A percentile compares a stretch with the other conserved stretches of the same genome.
Evolutionary conservation across 2,329 filamentous ascomycete genomes (phyloP).

Genomic region (Parastagonospora avenae): DNA sequence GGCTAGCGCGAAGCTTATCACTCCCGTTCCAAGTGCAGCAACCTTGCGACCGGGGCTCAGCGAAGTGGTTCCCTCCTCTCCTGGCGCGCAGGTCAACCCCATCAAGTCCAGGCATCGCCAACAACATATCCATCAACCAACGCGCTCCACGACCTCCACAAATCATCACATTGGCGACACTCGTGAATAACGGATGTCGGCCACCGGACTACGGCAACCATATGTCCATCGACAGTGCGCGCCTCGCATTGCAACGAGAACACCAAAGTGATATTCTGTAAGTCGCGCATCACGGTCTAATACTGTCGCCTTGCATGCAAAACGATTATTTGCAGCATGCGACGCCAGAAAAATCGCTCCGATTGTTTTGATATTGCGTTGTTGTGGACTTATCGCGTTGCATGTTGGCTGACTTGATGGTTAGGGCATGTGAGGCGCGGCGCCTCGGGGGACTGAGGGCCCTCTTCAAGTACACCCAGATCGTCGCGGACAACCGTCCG

Average conservation of each 20-base stretch:
- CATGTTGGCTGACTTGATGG: conserved; percentile 6
- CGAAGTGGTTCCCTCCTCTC: conserved; percentile 23
- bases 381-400: conserved; percentile 44
- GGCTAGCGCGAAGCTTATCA: conserved; percentile 34
- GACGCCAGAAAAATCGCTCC: conserved; percentile 48
- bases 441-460: conserved; percentile 91
- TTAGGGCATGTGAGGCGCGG: conserved; percentile 66
- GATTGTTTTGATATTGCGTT: conserved; percentile 42
- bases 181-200: conserved; percentile 56
- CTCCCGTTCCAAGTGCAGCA: conserved; percentile 11
- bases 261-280: conserved; percentile 53
- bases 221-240: conserved; percentile 56
- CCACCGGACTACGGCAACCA: conserved; percentile 46
- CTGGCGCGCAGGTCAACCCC: conserved; percentile 26
- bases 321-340: conserved; percentile 37
- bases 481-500: conserved; percentile 60
- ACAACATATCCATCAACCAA: conserved; percentile 44
- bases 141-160: conserved; percentile 32
- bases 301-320: conserved; percentile 38
- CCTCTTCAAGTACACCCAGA: conserved; percentile 76
- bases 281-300: conserved; percentile 37
- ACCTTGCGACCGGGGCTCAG: background rate
- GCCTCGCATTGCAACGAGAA: conserved; percentile 47
- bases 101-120: conserved; percentile 35
- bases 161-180: conserved; percentile 49